Evolutionary conservation across 129 eudicot species (phyloP), one percentile per base, ranked within the genome.

Genomic region (Saposhnikovia divaricata): DNA sequence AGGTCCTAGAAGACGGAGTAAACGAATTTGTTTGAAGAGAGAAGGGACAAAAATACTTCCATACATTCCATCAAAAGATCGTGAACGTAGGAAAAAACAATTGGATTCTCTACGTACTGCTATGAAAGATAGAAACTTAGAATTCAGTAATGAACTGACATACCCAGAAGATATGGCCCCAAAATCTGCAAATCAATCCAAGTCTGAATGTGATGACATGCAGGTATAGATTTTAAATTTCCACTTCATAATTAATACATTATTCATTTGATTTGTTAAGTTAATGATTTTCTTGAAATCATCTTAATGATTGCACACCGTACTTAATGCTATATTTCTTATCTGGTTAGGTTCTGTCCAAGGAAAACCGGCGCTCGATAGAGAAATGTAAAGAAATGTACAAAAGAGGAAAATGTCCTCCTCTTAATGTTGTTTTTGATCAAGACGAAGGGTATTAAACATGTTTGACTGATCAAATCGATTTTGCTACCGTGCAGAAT

Each of bases 61-160:
- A 2, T 90, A 25, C 59, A 28, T 72, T 76, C 93, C 97, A 34
- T 71, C 90, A 10, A 87, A 87, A 63, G 90, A 90, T 75, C 76
- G 76, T 5, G 59, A 76, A 15, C 85, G 88, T 73, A 86, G 96
- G 84, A 72, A 88, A 38, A 82, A 79, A 66, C 98, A 94, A 77
- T 85, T 94, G 97, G 85, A 89, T 21, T 87, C 97, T 75, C 90
- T 94, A 79, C 97, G 97, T 70, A 61, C 83, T 27, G 96, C 96
- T 69, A 80, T 94, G 76, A 87, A 91, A 23, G 84, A 92, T 31
- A 83, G 83, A 39, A 79, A 80, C 28, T 85, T 90, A 77, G 92
- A 88, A 51, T 92, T 87, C 84, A 82, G 89, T 75, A 77, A 84
- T 51, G 90, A 88, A 15, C 93, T 92, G 42, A 92, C 87, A 39